A percentile compares a stretch with the other conserved stretches of the same genome.
These are phyloP conservation scores for Penicillium cosmopolitanum DNA, from an alignment of 495 filamentous ascomycete genomes.

Conservation along the genomic window DNA sequence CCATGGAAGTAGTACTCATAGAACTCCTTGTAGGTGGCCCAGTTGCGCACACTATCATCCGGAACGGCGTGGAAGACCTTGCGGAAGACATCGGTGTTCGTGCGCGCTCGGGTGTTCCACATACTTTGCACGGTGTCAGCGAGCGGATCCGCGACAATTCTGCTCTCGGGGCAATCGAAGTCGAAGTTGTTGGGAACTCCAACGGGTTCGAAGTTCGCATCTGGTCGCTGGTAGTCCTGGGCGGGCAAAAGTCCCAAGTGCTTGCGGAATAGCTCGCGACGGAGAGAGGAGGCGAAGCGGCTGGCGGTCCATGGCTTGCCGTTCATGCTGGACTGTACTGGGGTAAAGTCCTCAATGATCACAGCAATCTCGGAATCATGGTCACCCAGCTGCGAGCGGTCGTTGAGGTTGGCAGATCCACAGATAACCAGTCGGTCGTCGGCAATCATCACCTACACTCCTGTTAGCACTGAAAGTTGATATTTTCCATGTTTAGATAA, in stretches of 20 bases:
- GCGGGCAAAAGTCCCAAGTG: slow-evolving; percentile 83
- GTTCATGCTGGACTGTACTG: slow-evolving; percentile 71
- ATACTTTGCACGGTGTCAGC: slow-evolving; percentile 64
- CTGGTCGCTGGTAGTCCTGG: slow-evolving; percentile 65
- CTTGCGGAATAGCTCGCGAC: slow-evolving; percentile 86
- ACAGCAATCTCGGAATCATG: slow-evolving; percentile 88
- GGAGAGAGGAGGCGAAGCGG: slow-evolving; percentile 81
- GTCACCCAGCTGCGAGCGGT: slow-evolving; percentile 85
- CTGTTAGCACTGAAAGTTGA: slow-evolving; percentile 20
- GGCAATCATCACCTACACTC: slow-evolving; percentile 73
- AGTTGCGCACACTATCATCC: slow-evolving; percentile 76
- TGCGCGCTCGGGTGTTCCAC: slow-evolving; percentile 74
- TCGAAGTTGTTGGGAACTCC: slow-evolving; percentile 78
- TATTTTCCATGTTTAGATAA: background rate
- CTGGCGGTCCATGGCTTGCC: slow-evolving; percentile 70
- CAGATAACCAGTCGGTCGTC: slow-evolving; percentile 89
- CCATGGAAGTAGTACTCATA: slow-evolving; percentile 74
- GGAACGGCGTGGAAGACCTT: slow-evolving; percentile 89
- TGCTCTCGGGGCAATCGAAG: slow-evolving; percentile 75
- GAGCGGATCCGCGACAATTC: slow-evolving; percentile 75
- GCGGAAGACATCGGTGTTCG: slow-evolving; percentile 84
- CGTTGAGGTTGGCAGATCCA: slow-evolving; percentile 93
- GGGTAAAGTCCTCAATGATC: slow-evolving; percentile 75
- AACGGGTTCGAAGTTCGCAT: slow-evolving; percentile 77
- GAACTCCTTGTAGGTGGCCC: slow-evolving; percentile 85